Percentiles rank a stretch among this genome's conserved stretches.
These are phyloP conservation scores for Aspergillus kassunensis DNA, from an alignment of 495 filamentous ascomycete genomes.

Conservation along the genomic window DNA sequence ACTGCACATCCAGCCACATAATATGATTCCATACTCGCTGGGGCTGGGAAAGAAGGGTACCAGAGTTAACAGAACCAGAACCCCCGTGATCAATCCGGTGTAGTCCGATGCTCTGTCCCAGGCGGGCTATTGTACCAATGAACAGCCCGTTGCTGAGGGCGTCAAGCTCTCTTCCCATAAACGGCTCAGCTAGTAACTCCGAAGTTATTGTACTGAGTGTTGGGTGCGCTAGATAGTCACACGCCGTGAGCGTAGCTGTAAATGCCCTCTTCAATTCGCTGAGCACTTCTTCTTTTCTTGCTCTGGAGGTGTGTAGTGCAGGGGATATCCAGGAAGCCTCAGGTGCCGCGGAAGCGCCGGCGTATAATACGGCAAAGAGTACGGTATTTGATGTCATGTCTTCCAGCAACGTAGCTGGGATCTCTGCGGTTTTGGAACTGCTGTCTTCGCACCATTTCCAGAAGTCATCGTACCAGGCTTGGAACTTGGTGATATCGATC, in stretches of 20 bases:
- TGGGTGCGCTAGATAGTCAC: constrained; percentile 17
- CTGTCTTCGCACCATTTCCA: constrained; percentile 17
- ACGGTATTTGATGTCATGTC: constrained; percentile 21
- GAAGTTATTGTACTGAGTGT: constrained; percentile 19
- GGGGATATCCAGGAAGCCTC: constrained; percentile 5
- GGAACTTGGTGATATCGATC: constrained; percentile 11
- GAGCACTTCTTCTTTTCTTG: background rate
- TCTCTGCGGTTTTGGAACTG: background rate
- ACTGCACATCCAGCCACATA: constrained; percentile 24
- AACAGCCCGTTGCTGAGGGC: background rate
- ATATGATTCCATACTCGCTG: constrained; percentile 24
- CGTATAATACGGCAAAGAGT: constrained; percentile 17
- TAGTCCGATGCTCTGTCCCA: background rate
- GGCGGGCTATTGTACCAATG: background rate
- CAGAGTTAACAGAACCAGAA: too few species aligned
- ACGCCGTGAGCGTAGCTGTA: constrained; percentile 9
- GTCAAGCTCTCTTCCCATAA: background rate
- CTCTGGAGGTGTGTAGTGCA: background rate
- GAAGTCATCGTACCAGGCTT: constrained; percentile 15
- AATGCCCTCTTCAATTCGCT: background rate
- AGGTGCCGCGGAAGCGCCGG: constrained; percentile 11
- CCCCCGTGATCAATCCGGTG: background rate
- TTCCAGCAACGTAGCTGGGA: constrained; percentile 10
- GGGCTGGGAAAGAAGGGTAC: too few species aligned
- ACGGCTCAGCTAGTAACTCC: constrained; percentile 9